Conservation (phyloP, 345 rosid genomes). For the Punica granatum region DNA sequence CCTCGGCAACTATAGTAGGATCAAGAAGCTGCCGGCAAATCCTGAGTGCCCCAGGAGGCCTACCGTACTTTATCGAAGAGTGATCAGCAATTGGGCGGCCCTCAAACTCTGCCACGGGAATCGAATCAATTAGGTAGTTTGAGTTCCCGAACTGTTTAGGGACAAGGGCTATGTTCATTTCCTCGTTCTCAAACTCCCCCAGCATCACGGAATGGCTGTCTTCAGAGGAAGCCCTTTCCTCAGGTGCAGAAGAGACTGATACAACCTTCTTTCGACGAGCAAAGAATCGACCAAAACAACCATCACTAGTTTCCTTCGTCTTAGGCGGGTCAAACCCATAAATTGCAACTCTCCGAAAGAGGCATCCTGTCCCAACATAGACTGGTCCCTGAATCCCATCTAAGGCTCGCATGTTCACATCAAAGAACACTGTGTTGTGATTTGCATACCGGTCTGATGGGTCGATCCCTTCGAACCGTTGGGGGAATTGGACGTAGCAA, state of each 20-base stretch:
- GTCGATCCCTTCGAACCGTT: slow-evolving; percentile 83
- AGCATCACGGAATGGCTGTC: slow-evolving; percentile 15
- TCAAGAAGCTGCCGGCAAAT: slow-evolving; percentile 41
- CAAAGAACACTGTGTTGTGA: slow-evolving; percentile 78
- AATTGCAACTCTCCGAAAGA: slow-evolving; percentile 71
- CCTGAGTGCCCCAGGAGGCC: slow-evolving; percentile 64
- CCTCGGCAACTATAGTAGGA: slow-evolving; percentile 46
- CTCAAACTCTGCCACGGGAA: slow-evolving; percentile 50
- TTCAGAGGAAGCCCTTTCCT: slow-evolving; percentile 17
- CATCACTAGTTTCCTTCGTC: slow-evolving; percentile 13
- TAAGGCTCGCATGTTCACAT: slow-evolving; percentile 68
- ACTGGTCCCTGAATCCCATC: slow-evolving; percentile 90
- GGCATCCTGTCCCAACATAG: slow-evolving; percentile 86
- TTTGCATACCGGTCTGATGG: slow-evolving; percentile 83
- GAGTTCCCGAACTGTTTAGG: slow-evolving; percentile 81
- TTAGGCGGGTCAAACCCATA: slow-evolving; percentile 71
- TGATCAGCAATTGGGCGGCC: slow-evolving; percentile 59
- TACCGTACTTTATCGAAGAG: slow-evolving; percentile 38
- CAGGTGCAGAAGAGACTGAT: slow-evolving; percentile 41
- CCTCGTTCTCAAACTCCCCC: slow-evolving; percentile 32
- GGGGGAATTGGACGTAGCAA: slow-evolving; percentile 77
- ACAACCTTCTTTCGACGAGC: slow-evolving; percentile 31
- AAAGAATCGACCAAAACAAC: slow-evolving; percentile 42
- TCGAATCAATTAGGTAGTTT: slow-evolving; percentile 40
- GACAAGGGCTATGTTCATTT: slow-evolving; percentile 29